Evolutionary conservation across 2,329 filamentous ascomycete species (phyloP).

Genomic region (Mycocentrospora acerina): DNA sequence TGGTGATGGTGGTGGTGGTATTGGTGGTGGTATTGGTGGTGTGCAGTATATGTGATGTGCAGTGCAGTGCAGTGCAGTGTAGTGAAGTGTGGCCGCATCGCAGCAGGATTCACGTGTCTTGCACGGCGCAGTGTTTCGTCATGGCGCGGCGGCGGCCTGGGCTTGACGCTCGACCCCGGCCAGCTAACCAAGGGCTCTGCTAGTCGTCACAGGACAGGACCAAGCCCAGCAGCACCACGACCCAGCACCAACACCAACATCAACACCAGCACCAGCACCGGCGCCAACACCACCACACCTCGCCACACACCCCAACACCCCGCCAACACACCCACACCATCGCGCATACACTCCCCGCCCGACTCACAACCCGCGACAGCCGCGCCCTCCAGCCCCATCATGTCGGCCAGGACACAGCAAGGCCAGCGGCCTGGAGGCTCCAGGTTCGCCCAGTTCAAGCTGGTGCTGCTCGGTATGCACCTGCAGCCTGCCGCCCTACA

Average conservation of each 20-base stretch:
- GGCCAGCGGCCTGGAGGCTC: conserved; percentile 62
- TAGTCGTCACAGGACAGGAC: too few relatives aligned
- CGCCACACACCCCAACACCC: conserved; percentile 2
- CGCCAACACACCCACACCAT: conserved; percentile 4
- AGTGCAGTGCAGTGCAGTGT: too few relatives aligned
- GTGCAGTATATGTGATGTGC: too few relatives aligned
- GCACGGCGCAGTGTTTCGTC: too few relatives aligned
- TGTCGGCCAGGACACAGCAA: conserved; percentile 85
- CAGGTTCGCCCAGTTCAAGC: conserved; percentile 98
- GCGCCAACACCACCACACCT: neutral
- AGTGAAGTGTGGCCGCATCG: too few relatives aligned
- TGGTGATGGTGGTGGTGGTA: too few relatives aligned
- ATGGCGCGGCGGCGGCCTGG: too few relatives aligned
- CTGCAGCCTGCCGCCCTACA: conserved; percentile 9
- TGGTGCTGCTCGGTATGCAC: conserved; percentile 85
- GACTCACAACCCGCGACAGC: conserved; percentile 17
- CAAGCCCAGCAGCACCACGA: conserved; percentile 10
- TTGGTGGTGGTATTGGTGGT: too few relatives aligned
- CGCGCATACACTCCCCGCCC: conserved; percentile 2
- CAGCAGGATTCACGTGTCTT: too few relatives aligned
- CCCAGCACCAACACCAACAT: conserved; percentile 10
- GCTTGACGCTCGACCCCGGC: too few relatives aligned
- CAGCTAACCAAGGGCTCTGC: too few relatives aligned
- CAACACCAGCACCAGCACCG: conserved; percentile 7
- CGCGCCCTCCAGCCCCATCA: conserved; percentile 46